Percentiles rank a stretch among this genome's conserved stretches.
phyloP scores from a whole-genome alignment of 441 rosid genomes.

The Jatropha multifida region DNA sequence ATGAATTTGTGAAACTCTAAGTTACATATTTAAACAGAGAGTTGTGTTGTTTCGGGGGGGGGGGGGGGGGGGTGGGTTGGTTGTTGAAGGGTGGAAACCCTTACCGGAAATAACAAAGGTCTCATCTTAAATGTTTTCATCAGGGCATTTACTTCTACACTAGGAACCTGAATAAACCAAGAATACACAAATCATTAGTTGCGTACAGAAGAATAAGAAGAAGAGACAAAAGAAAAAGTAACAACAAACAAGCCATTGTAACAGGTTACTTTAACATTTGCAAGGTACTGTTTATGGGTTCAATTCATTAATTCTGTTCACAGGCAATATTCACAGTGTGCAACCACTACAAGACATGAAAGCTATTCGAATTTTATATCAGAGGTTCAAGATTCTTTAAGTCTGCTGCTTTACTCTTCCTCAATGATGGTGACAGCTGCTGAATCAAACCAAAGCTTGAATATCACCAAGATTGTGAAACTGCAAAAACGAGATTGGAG shows the following conservation, averaged over 20 bases:
- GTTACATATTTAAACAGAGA: constrained; percentile 4
- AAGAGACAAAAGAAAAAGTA: constrained; percentile 15
- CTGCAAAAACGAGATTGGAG: background rate
- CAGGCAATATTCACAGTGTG: background rate
- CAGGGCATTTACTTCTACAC: constrained; percentile 86
- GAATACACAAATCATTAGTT: constrained; percentile 23
- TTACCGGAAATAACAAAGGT: constrained; percentile 87
- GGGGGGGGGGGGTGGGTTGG: background rate
- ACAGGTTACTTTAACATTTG: constrained; percentile 3
- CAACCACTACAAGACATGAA: background rate
- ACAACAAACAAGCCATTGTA: constrained; percentile 8
- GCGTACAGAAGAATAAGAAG: background rate
- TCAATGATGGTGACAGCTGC: background rate
- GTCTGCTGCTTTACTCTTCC: background rate
- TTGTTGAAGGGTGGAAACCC: constrained; percentile 24
- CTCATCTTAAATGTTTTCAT: constrained; percentile 98
- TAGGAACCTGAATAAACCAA: constrained; percentile 68
- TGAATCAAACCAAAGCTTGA: background rate
- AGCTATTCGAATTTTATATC: background rate
- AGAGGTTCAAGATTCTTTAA: background rate
- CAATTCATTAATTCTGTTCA: background rate
- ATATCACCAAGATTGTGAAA: background rate
- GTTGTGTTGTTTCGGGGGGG: background rate
- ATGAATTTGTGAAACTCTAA: background rate
- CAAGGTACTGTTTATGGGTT: background rate